These are phyloP conservation scores for Quercus robur DNA, from an alignment of 306 rosid species.

Conservation along the genomic window DNA sequence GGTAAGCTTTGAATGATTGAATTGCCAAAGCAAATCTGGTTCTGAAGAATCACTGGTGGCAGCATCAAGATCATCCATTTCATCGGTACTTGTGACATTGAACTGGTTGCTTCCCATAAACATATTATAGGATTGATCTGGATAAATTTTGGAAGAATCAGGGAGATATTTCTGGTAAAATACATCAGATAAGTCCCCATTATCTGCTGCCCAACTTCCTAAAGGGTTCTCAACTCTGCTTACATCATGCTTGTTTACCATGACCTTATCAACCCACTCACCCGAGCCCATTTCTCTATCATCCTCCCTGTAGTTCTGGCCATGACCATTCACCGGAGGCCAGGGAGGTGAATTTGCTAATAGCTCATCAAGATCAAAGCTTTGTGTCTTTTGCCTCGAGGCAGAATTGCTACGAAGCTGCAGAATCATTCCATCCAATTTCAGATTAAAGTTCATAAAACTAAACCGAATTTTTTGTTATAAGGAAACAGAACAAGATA, in stretches of 20 bases:
- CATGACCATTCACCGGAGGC: slow-evolving; percentile 74
- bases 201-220: slow-evolving; percentile 74
- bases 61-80: slow-evolving; percentile 77
- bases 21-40: slow-evolving; percentile 92
- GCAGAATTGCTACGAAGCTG: slow-evolving; percentile 57
- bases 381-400: slow-evolving; percentile 55
- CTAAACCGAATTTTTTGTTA: not conserved
- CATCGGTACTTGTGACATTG: slow-evolving; percentile 61
- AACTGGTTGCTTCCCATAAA: slow-evolving; percentile 56
- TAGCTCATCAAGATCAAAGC: slow-evolving; percentile 84
- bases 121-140: slow-evolving; percentile 63
- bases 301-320: slow-evolving; percentile 62
- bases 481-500: not conserved
- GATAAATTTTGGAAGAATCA: slow-evolving; percentile 64
- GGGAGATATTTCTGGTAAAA: slow-evolving; percentile 87
- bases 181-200: slow-evolving; percentile 53
- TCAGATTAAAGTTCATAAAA: slow-evolving; percentile 5
- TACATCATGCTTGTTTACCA: slow-evolving; percentile 90
- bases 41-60: slow-evolving; percentile 96
- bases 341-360: slow-evolving; percentile 80
- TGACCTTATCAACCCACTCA: slow-evolving; percentile 95
- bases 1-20: slow-evolving; percentile 61
- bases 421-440: slow-evolving; percentile 23
- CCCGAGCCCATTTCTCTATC: slow-evolving; percentile 66
- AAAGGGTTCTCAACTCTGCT: slow-evolving; percentile 52